Conservation (phyloP, 257 asterid genomes). For the Mentha longifolia region DNA sequence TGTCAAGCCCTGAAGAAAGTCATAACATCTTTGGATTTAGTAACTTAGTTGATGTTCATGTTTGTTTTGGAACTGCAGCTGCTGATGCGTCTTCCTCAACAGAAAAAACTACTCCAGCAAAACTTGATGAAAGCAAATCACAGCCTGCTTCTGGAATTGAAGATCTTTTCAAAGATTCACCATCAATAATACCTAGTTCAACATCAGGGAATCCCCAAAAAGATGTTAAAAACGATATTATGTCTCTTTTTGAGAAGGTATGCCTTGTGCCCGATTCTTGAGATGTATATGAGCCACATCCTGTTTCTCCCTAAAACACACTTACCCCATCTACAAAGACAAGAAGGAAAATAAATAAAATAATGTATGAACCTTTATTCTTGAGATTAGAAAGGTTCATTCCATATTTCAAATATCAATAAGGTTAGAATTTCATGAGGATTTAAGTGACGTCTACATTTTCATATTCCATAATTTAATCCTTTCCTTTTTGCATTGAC, state of each 20-base stretch:
- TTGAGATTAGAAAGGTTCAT: background rate
- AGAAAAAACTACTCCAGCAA: conserved; percentile 44
- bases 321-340: background rate
- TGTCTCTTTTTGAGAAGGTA: conserved; percentile 99
- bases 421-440: conserved; percentile 10
- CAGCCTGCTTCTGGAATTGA: conserved; percentile 70
- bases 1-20: background rate
- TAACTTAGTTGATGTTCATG: conserved; percentile 23
- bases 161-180: conserved; percentile 76
- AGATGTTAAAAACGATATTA: conserved; percentile 82
- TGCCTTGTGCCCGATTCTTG: conserved; percentile 24
- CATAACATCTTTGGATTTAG: conserved; percentile 18
- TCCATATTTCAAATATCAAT: background rate
- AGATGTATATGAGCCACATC: background rate
- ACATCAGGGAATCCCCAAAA: conserved; percentile 60
- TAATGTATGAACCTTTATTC: background rate
- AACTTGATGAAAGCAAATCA: conserved; percentile 48
- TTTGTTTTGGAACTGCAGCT: conserved; percentile 58
- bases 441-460: background rate
- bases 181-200: conserved; percentile 58
- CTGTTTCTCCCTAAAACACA: background rate
- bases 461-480: background rate
- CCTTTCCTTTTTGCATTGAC: conserved; percentile 9
- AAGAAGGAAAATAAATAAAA: background rate
- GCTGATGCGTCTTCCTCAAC: conserved; percentile 64